Base-by-base conservation (phyloP, 2,329 filamentous ascomycete genomes). In the Colletotrichum paranaense region DNA sequence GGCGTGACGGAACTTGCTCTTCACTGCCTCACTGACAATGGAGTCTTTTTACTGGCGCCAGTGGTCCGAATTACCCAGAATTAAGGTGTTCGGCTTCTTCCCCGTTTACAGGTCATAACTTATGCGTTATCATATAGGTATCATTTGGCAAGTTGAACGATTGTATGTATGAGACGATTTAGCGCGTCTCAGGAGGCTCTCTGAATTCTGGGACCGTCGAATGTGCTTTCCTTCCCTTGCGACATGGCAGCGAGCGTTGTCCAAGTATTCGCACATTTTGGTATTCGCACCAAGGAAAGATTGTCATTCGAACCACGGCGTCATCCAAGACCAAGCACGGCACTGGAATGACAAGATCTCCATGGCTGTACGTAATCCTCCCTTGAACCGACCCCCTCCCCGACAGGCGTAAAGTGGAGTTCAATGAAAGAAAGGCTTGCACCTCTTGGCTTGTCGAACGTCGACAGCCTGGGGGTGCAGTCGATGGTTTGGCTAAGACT, bases 21-120 rank as follows among this genome's bases (percentile, higher is more conserved):
- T 69, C 69, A 72, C 69, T 68, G 69, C 69, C 65, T 63, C 69
- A 62, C 46, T 55, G 30, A 24, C 12, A 16, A 63, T 55, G 69
- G 69, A 66, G 42, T 49, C 42, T 46, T 66, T 66, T 26, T 22
- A 19, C 38, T 49, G 38, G 38, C 14, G 14, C 38, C 2, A 14
- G 14, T 19, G 38, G 38, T 42, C 6, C n/a, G 42, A 32, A 58
- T 65, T n/a, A 38, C 42, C 69, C 65, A 64, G 30, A 52, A 55
- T 59, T 22, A 35, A 16, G 24, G n/a, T 53, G 12, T 11, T 22
- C 58, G 69, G 53, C 58, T 53, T 46, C 53, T 55, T 53, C 46
- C 53, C 58, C 69, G 65, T 58, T 42, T 55, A 53, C 14, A 38
- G 26, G 28, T 26, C 14, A 30, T 19, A 22, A 28, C 26, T 28